Percentiles rank a stretch among this genome's conserved stretches.
These are phyloP conservation scores for Puccinellia tenuiflora DNA, from an alignment of 176 grass and related monocot species.

Conservation along the genomic window DNA sequence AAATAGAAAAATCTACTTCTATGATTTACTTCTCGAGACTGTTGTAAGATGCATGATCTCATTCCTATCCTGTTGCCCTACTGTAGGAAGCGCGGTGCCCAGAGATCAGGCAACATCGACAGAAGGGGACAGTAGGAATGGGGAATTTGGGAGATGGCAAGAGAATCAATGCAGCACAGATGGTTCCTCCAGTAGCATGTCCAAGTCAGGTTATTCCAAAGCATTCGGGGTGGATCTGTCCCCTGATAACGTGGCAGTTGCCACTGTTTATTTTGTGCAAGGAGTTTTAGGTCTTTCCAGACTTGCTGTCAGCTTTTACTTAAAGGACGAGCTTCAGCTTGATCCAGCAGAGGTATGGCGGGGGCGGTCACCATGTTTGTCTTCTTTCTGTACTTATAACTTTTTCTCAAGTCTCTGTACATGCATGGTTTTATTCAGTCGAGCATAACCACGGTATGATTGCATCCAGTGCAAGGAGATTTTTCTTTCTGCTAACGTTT, in stretches of 20 bases:
- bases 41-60: background rate
- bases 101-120: slow-evolving; percentile 12
- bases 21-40: slow-evolving; percentile 4
- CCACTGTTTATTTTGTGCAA: slow-evolving; percentile 98
- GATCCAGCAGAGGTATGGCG: slow-evolving; percentile 88
- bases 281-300: slow-evolving; percentile 86
- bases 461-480: background rate
- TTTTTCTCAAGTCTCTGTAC: background rate
- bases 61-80: slow-evolving; percentile 3
- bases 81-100: slow-evolving; percentile 11
- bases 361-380: background rate
- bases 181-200: slow-evolving; percentile 31
- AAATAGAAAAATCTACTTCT: background rate
- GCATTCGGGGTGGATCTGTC: slow-evolving; percentile 82
- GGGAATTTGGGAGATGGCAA: slow-evolving; percentile 1
- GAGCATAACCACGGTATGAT: background rate
- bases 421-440: too few species aligned
- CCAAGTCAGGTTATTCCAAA: slow-evolving; percentile 38
- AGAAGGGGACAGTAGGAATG: slow-evolving; percentile 10
- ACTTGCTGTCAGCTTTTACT: slow-evolving; percentile 92
- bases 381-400: background rate
- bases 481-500: slow-evolving; percentile 13
- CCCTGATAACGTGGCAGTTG: slow-evolving; percentile 88
- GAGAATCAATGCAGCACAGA: slow-evolving; percentile 17
- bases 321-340: slow-evolving; percentile 94